Evolutionary conservation across 352 stramenopile species (phyloP).

Genomic region (Sclerospora graminicola): DNA sequence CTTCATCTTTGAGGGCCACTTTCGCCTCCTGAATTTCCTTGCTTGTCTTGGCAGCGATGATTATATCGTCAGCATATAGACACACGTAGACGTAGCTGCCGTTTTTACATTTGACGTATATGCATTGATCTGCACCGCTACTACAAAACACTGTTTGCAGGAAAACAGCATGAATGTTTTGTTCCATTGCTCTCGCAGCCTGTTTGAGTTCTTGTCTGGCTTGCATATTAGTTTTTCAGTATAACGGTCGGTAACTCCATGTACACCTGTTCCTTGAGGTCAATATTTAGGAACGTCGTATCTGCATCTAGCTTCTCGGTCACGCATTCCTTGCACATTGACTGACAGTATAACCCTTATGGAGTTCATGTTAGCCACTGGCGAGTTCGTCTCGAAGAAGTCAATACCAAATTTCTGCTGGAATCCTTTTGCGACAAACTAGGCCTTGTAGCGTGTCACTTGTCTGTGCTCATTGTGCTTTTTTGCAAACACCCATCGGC

Average conservation of each 20-base stretch:
- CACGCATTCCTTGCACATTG: not conserved
- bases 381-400: constrained; percentile 6
- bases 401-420: constrained; percentile 5
- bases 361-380: constrained; percentile 7
- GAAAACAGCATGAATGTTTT: constrained; percentile 11
- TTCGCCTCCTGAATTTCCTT: constrained; percentile 7
- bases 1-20: not conserved
- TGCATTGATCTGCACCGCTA: constrained; percentile 8
- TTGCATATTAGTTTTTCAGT: constrained; percentile 1
- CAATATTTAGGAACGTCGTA: constrained; percentile 5
- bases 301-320: constrained; percentile 4
- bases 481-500: constrained; percentile 2
- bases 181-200: constrained; percentile 13
- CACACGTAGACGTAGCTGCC: constrained; percentile 7
- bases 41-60: constrained; percentile 7
- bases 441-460: not conserved
- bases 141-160: constrained; percentile 6
- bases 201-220: constrained; percentile 12
- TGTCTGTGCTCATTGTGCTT: constrained; percentile 1
- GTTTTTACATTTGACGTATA: constrained; percentile 9
- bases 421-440: constrained; percentile 1
- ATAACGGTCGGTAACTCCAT: constrained; percentile 1
- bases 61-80: constrained; percentile 3
- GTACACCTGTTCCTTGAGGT: not conserved
- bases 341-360: constrained; percentile 4